These are phyloP conservation scores for Somion occarium DNA, from an alignment of 1,284 basidiomycete species.

Conservation along the genomic window DNA sequence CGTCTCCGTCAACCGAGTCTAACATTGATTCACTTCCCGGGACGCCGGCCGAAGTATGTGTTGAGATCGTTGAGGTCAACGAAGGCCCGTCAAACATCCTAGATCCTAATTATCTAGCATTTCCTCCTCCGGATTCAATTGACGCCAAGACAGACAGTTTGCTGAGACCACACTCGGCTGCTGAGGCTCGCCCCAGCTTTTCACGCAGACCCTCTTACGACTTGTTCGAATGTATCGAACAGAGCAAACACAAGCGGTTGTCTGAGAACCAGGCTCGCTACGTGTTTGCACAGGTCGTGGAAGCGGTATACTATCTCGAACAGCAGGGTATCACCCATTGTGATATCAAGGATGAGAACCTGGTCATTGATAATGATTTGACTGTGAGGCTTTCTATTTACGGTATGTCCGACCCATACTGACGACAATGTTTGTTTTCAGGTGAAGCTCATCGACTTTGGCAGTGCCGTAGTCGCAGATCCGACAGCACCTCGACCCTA, in stretches of 20 bases:
- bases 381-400: conserved; percentile 39
- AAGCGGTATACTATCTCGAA: conserved; percentile 79
- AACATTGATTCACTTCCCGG: conserved; percentile 22
- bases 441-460: conserved; percentile 94
- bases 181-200: conserved; percentile 41
- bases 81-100: neutral
- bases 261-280: conserved; percentile 76
- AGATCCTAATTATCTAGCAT: neutral
- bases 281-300: conserved; percentile 85
- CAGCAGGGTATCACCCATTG: conserved; percentile 79
- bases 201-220: conserved; percentile 80
- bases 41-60: conserved; percentile 33
- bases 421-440: conserved; percentile 23
- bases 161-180: neutral
- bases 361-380: conserved; percentile 75
- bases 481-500: conserved; percentile 59
- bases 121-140: too few species aligned
- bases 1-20: conserved; percentile 50
- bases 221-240: conserved; percentile 91
- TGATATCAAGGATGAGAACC: conserved; percentile 94
- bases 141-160: neutral
- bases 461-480: conserved; percentile 79
- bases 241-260: conserved; percentile 72
- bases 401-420: neutral
- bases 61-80: conserved; percentile 30